Base-by-base conservation (phyloP, 2,329 filamentous ascomycete genomes). In the Fusarium sp. region DNA sequence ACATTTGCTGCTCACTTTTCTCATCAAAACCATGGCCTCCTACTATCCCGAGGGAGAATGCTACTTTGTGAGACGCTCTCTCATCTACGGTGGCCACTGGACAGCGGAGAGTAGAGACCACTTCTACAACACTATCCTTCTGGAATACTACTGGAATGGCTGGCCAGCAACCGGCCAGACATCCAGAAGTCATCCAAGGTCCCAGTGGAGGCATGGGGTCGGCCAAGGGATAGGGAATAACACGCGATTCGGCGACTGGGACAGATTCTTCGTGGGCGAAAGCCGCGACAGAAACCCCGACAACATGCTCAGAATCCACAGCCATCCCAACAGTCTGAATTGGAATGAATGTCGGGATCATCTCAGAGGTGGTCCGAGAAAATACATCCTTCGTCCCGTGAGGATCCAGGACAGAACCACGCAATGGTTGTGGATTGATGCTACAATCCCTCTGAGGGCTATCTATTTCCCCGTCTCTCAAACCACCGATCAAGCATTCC, bases 1-100 rank as follows among this genome's bases (percentile, higher is more conserved):
- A 46, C 22, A n/a, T 14, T 4, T 37, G 13, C 33, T 20, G 15
- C 4, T 20, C 4, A 7, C 10, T 2, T 33, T 6, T 3, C 10
- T 51, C 11, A 13, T 0, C 7, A 3, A 23, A 23, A 23, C 6
- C 7, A 63, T 65, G 60, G 62, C 59, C 19, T 40, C 53, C 0
- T 65, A 65, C 11, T 65, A 65, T 8, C 62, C 62, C 7, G 62
- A 65, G 4, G 62, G 62, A n/a, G 62, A 65, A 22, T 65, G 60
- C 32, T 65, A 53, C 19, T 65, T 65, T 30, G n/a, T 35, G 1
- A 35, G 62, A 30, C 7, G 2, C 7, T 64, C 59, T 8, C 32
- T 65, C 1, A n/a, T 3, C 17, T 32, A 45, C 6, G 6, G 6
- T 2, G 7, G 15, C 1, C 4, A 13, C 4, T 58, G 51, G 46